Conservation (phyloP, 2,329 filamentous ascomycete species). For the Magnaporthiopsis incrustans region DNA sequence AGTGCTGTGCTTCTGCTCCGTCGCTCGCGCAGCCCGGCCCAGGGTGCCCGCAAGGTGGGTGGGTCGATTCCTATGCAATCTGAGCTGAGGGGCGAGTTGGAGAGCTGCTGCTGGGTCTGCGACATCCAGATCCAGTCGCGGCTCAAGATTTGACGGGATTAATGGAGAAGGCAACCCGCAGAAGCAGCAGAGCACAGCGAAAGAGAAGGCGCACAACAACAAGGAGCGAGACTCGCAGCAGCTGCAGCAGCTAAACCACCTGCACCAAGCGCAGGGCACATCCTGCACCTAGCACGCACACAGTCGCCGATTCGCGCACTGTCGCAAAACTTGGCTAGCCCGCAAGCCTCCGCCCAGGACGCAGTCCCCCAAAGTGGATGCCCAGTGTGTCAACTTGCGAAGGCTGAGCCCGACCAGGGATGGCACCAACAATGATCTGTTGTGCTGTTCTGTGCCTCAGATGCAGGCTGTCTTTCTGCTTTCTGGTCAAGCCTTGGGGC, state of each 20-base stretch:
- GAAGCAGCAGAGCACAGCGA: background rate
- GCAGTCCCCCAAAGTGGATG: background rate
- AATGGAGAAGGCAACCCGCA: background rate
- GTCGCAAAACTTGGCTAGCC: background rate
- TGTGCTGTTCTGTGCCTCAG: background rate
- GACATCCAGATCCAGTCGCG: background rate
- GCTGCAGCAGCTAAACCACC: background rate
- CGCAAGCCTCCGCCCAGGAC: background rate
- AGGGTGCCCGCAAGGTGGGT: conserved; percentile 9
- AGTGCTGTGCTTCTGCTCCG: background rate
- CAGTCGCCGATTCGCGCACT: background rate
- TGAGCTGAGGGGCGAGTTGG: conserved; percentile 15
- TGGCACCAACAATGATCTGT: background rate
- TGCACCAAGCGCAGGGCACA: background rate
- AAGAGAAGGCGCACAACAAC: background rate
- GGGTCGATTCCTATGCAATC: conserved; percentile 18
- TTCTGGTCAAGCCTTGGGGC: too few relatives aligned
- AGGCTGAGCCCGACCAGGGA: background rate
- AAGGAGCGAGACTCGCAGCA: background rate
- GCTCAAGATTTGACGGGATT: background rate
- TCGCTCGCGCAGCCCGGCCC: background rate
- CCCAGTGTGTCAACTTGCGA: background rate
- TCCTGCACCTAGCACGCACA: background rate
- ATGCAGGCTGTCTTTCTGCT: background rate
- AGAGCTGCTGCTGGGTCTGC: background rate